Percentiles rank a stretch among this genome's conserved stretches.
Evolutionary conservation across 345 rosid species (phyloP).

Genomic region (Brassica incana): DNA sequence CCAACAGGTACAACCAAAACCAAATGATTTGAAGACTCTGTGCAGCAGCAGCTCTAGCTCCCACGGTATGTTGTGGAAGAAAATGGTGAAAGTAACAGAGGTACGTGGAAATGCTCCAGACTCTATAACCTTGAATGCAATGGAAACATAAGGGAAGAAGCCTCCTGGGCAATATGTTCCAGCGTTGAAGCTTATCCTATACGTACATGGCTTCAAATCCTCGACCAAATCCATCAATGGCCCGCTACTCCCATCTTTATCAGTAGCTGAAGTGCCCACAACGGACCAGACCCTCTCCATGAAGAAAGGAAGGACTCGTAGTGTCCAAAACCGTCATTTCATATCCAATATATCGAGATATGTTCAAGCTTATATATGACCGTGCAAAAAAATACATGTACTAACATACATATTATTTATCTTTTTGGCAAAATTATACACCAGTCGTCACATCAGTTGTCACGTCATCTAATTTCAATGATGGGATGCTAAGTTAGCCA

Average conservation of each 20-base stretch:
- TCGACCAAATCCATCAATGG: too few species aligned
- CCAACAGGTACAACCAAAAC: too few species aligned
- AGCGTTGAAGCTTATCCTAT: constrained; percentile 82
- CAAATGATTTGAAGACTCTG: not conserved
- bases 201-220: constrained; percentile 57
- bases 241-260: constrained; percentile 49
- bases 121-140: constrained; percentile 56
- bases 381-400: too few species aligned
- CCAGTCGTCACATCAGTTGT: not conserved
- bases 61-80: constrained; percentile 81
- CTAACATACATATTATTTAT: too few species aligned
- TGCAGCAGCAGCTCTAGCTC: constrained; percentile 46
- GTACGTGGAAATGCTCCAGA: constrained; percentile 88
- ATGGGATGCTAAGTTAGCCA: not conserved
- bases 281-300: too few species aligned
- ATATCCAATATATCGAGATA: too few species aligned
- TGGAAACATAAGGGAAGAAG: constrained; percentile 80
- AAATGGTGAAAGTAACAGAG: constrained; percentile 82
- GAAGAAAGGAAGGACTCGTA: too few species aligned
- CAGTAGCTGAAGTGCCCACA: constrained; percentile 66
- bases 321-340: too few species aligned
- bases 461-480: not conserved
- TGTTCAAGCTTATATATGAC: too few species aligned
- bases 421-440: too few species aligned
- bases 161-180: constrained; percentile 46